Evolutionary conservation across 2,329 filamentous ascomycete species (phyloP).

Genomic region (Nothophoma quercina): DNA sequence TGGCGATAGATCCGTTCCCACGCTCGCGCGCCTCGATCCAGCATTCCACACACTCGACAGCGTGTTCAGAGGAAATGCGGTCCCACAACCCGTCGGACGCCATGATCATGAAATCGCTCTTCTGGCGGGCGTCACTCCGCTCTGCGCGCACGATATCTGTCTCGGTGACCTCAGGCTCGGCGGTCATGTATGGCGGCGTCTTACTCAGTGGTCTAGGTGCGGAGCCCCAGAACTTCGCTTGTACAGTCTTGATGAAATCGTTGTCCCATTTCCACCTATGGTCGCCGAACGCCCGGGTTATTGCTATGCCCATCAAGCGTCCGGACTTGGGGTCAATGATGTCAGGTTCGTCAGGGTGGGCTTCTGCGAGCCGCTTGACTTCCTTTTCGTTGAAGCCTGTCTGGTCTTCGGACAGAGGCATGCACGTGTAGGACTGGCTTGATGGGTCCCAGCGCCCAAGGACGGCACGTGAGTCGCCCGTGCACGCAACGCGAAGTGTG

Average conservation of each 20-base stretch:
- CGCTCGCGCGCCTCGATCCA: conserved; percentile 60
- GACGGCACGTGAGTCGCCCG: conserved; percentile 73
- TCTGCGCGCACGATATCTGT: conserved; percentile 57
- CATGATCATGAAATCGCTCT: conserved; percentile 67
- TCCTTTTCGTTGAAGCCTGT: conserved; percentile 70
- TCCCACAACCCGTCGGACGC: conserved; percentile 75
- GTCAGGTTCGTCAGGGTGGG: conserved; percentile 69
- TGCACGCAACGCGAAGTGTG: conserved; percentile 68
- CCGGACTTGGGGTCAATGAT: conserved; percentile 63
- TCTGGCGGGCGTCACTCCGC: conserved; percentile 29
- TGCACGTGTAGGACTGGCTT: conserved; percentile 58
- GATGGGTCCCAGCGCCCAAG: conserved; percentile 61
- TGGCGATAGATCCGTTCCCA: conserved; percentile 25
- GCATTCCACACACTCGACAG: conserved; percentile 63
- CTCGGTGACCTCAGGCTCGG: conserved; percentile 69
- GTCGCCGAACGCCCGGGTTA: conserved; percentile 74
- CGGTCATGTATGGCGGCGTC: conserved; percentile 73
- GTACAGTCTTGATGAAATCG: conserved; percentile 56
- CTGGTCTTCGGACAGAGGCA: conserved; percentile 69
- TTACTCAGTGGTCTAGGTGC: conserved; percentile 53
- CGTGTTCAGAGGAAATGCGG: conserved; percentile 63
- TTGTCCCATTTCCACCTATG: conserved; percentile 71
- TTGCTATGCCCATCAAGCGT: conserved; percentile 66
- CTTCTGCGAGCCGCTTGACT: conserved; percentile 60
- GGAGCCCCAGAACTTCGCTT: conserved; percentile 60